A percentile compares a stretch with the other conserved stretches of the same genome.
Conservation (phyloP, 192 early-diverging fungal species). For the Dissophora globulifera region DNA sequence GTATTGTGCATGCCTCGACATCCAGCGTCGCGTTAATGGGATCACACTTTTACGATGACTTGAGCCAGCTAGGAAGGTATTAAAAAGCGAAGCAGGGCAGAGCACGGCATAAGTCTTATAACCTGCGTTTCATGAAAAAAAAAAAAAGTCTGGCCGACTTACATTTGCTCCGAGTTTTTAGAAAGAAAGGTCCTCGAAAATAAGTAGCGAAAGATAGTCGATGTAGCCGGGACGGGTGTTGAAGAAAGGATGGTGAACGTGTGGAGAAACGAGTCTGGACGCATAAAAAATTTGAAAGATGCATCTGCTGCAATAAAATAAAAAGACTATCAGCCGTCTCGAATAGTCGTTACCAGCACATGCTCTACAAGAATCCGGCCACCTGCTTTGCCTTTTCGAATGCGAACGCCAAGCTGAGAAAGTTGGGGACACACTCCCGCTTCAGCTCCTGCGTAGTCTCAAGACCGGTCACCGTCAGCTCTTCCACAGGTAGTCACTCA, state of each 20-base stretch:
- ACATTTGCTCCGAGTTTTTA: conserved; percentile 47
- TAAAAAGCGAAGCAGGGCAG: conserved; percentile 16
- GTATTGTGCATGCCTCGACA: conserved; percentile 74
- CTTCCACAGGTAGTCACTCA: conserved; percentile 70
- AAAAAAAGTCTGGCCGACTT: background rate
- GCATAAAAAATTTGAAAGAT: conserved; percentile 91
- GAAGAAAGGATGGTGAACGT: conserved; percentile 94
- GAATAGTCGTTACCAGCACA: too few relatives aligned
- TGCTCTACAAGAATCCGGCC: too few relatives aligned
- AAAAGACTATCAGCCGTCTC: too few relatives aligned
- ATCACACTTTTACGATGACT: conserved; percentile 89
- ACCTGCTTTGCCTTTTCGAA: conserved; percentile 94
- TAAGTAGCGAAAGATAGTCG: conserved; percentile 53
- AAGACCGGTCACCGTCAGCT: conserved; percentile 71
- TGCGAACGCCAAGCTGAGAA: conserved; percentile 86
- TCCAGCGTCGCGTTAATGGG: conserved; percentile 88
- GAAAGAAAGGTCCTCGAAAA: conserved; percentile 52
- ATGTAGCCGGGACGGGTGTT: conserved; percentile 77
- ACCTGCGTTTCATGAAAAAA: too few relatives aligned
- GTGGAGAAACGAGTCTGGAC: conserved; percentile 94
- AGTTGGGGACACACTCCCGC: conserved; percentile 86
- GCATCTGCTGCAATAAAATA: conserved; percentile 70
- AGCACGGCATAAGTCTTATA: background rate
- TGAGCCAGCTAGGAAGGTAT: conserved; percentile 72
- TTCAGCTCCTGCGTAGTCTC: conserved; percentile 85